Evolutionary conservation across 495 filamentous ascomycete species (phyloP).

Genomic region (Xylaria grammica): DNA sequence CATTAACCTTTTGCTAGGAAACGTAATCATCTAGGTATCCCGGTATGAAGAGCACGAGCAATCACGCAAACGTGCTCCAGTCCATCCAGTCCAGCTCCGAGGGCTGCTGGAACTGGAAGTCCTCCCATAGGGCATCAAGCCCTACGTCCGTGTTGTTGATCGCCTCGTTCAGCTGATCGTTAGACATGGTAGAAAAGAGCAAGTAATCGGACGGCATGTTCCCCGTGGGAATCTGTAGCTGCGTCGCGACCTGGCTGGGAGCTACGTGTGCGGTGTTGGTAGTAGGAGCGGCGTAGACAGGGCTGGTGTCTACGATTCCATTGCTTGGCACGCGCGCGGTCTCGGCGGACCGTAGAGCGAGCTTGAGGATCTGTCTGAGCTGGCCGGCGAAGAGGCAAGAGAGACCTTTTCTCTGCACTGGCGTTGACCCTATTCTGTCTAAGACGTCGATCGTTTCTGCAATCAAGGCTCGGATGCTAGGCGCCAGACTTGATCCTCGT

Average conservation of each 20-base stretch:
- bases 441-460: constrained; percentile 72
- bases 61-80: constrained; percentile 35
- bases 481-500: constrained; percentile 63
- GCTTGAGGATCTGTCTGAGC: constrained; percentile 36
- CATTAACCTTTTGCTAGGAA: too few relatives aligned
- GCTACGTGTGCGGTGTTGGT: constrained; percentile 29
- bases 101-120: constrained; percentile 38
- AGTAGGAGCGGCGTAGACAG: constrained; percentile 32
- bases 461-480: constrained; percentile 70
- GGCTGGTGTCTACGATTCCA: constrained; percentile 23
- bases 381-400: constrained; percentile 40
- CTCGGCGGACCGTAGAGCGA: constrained; percentile 33
- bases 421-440: constrained; percentile 68
- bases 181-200: constrained; percentile 41
- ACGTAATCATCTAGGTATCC: too few relatives aligned
- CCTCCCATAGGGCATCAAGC: constrained; percentile 38
- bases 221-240: constrained; percentile 30
- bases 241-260: constrained; percentile 30
- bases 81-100: constrained; percentile 42
- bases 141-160: constrained; percentile 40
- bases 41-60: too few relatives aligned
- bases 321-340: constrained; percentile 22
- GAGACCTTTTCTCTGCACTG: constrained; percentile 65
- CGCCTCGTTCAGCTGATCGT: constrained; percentile 41
- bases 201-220: constrained; percentile 36